A percentile compares a stretch with the other conserved stretches of the same genome.
phyloP scores from a whole-genome alignment of 352 stramenopile genomes.

The Plasmopara viticola region DNA sequence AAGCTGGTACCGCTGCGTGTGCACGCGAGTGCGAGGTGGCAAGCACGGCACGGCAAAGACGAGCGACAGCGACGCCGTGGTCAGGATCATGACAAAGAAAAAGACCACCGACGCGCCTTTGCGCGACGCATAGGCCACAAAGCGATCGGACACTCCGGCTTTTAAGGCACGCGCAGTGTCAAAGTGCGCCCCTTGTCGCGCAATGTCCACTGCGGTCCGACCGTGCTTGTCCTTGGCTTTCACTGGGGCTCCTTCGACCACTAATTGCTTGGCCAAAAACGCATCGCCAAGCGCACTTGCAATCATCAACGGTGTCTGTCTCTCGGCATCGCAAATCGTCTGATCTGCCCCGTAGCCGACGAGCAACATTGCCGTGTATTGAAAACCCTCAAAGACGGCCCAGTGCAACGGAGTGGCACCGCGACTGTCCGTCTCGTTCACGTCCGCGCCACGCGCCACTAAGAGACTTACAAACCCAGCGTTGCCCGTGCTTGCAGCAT shows the following conservation, averaged over 20 bases:
- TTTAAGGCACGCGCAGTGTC: constrained; percentile 64
- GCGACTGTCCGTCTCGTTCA: constrained; percentile 62
- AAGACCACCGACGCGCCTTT: constrained; percentile 60
- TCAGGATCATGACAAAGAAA: constrained; percentile 58
- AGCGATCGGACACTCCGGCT: constrained; percentile 54
- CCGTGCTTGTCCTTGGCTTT: constrained; percentile 63
- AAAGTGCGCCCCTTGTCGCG: constrained; percentile 55
- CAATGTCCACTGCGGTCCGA: constrained; percentile 69
- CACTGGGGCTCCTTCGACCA: constrained; percentile 68
- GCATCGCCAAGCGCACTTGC: constrained; percentile 68
- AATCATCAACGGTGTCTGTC: constrained; percentile 80
- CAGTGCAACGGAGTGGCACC: constrained; percentile 73
- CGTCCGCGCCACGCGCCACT: constrained; percentile 48
- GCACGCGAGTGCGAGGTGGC: constrained; percentile 6
- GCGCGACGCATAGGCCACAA: constrained; percentile 55
- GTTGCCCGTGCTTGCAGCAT: constrained; percentile 73
- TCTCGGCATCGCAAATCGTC: constrained; percentile 72
- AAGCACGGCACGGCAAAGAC: constrained; percentile 52
- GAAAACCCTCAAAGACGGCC: constrained; percentile 81
- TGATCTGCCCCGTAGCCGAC: constrained; percentile 79
- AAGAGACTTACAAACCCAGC: constrained; percentile 65
- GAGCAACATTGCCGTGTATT: constrained; percentile 77
- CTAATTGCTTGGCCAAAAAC: constrained; percentile 78
- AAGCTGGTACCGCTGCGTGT: constrained; percentile 20
- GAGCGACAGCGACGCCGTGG: constrained; percentile 42